Evolutionary conservation across 306 rosid genomes (phyloP), one percentile per base, ranked within the genome.

Genomic region (Trichosanthes cucumerina): DNA sequence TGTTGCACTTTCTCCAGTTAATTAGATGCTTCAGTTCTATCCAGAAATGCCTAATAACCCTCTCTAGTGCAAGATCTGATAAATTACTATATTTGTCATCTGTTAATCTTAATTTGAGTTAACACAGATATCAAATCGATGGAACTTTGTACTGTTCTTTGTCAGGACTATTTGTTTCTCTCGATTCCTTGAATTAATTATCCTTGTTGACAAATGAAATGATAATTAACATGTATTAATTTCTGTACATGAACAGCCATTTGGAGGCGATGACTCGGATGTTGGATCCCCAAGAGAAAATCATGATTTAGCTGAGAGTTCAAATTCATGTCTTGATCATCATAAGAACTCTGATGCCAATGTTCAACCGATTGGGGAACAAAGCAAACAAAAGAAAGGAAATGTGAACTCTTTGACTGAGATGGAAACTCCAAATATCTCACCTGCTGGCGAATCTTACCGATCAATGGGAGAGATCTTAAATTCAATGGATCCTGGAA

Each of bases 381-480:
- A 84, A 81, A 80, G 73, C 68, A 87, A 88, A 80, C 89, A 79
- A 84, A 89, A 85, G 79, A 95, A 85, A 79, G 86, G 79, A 28
- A 83, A 69, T 77, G 93, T 74, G 53, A 88, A 77, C 80, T 76
- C 86, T 23, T 75, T 85, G 80, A 84, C 86, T 80, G 97, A 83
- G 83, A 83, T 85, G 76, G 93, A 86, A 28, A 39, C 81, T 63
- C 86, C 96, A 39, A 86, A 81, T 73, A 83, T 79, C 64, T 89
- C 91, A 86, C 93, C 86, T 84, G 82, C 88, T 34, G 79, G 85
- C 1, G 99, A 92, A 81, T 84, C 93, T 34, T 88, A 88, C 79
- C 90, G 87, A 66, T 96, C 97, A 75, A 91, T 96, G 93, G 98
- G 97, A 36, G 98, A 92, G 79, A 92, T 96, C 81, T 88, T 92